These are phyloP conservation scores for Naganishia friedmannii DNA, from an alignment of 768 basidiomycete genomes.

Conservation along the genomic window DNA sequence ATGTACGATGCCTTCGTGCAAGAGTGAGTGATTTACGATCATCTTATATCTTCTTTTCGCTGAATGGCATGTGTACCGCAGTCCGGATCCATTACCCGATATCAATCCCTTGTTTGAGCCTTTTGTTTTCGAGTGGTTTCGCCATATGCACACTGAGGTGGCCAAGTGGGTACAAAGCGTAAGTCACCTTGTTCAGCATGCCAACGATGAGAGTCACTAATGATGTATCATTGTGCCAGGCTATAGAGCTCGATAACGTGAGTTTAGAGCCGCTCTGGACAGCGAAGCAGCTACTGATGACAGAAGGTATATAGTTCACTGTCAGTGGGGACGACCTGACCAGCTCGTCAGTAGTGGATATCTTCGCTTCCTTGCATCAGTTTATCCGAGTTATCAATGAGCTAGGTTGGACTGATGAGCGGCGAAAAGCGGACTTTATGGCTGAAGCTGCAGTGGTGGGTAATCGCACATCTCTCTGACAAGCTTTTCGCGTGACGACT, in stretches of 20 bases:
- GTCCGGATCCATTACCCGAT: constrained; percentile 1
- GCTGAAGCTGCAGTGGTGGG: constrained; percentile 80
- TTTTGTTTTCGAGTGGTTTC: constrained; percentile 81
- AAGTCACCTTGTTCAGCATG: constrained; percentile 49
- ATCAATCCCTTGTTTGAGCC: constrained; percentile 69
- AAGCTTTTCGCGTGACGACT: constrained; percentile 58
- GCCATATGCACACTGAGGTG: constrained; percentile 84
- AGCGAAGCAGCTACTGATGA: neutral
- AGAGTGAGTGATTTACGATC: constrained; percentile 27
- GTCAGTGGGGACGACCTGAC: constrained; percentile 52
- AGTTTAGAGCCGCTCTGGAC: constrained; percentile 17
- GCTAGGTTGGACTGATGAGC: constrained; percentile 86
- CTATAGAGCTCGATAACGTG: constrained; percentile 79
- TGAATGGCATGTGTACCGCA: neutral
- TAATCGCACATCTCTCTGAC: constrained; percentile 7
- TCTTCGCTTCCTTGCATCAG: constrained; percentile 89
- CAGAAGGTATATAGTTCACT: constrained; percentile 17
- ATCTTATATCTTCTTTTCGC: constrained; percentile 13
- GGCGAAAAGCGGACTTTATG: constrained; percentile 83
- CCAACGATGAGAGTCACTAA: neutral
- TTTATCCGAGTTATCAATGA: constrained; percentile 84
- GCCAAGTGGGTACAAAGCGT: constrained; percentile 90
- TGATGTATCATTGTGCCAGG: constrained; percentile 55
- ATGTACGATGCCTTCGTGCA: constrained; percentile 57
- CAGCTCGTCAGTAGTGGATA: constrained; percentile 94